A percentile compares a stretch with the other conserved stretches of the same genome.
Evolutionary conservation across 768 basidiomycete genomes (phyloP).

Genomic region (Agrocybe praecox): DNA sequence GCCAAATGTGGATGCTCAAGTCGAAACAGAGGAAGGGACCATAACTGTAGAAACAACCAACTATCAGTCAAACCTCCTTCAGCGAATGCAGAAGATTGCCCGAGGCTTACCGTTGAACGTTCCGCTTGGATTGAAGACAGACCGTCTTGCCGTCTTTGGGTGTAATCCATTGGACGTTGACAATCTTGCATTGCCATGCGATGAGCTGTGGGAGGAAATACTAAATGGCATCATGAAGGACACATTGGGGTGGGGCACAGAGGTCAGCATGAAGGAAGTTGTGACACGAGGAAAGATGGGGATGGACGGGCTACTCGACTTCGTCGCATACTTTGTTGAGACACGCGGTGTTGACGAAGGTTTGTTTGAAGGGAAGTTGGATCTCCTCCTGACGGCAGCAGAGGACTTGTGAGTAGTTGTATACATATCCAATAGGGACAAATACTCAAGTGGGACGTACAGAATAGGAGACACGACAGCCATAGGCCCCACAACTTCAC

Average conservation of each 20-base stretch:
- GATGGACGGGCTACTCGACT: slow-evolving; percentile 18
- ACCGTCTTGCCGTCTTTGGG: slow-evolving; percentile 11
- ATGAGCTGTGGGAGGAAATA: slow-evolving; percentile 25
- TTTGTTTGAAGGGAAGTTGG: slow-evolving; percentile 28
- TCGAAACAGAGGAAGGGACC: too few species aligned
- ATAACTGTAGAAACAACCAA: too few species aligned
- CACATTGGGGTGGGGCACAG: slow-evolving; percentile 21
- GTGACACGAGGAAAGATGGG: slow-evolving; percentile 18
- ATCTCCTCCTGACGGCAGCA: slow-evolving; percentile 14
- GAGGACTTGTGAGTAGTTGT: neutral
- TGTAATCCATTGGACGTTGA: slow-evolving; percentile 6
- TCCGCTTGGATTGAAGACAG: slow-evolving; percentile 8
- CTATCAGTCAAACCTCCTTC: too few species aligned
- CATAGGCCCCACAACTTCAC: neutral
- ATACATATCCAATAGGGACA: neutral
- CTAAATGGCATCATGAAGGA: slow-evolving; percentile 21
- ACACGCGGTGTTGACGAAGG: slow-evolving; percentile 18
- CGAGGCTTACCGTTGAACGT: slow-evolving; percentile 5
- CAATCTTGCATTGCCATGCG: slow-evolving; percentile 3
- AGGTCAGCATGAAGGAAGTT: slow-evolving; percentile 13
- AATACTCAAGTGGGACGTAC: neutral
- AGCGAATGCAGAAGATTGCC: neutral
- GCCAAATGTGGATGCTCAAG: too few species aligned
- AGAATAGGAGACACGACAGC: neutral
- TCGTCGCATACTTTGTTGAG: slow-evolving; percentile 22